Conservation (phyloP, 176 grass and related monocot species). For the Thinopyrum elongatum region DNA sequence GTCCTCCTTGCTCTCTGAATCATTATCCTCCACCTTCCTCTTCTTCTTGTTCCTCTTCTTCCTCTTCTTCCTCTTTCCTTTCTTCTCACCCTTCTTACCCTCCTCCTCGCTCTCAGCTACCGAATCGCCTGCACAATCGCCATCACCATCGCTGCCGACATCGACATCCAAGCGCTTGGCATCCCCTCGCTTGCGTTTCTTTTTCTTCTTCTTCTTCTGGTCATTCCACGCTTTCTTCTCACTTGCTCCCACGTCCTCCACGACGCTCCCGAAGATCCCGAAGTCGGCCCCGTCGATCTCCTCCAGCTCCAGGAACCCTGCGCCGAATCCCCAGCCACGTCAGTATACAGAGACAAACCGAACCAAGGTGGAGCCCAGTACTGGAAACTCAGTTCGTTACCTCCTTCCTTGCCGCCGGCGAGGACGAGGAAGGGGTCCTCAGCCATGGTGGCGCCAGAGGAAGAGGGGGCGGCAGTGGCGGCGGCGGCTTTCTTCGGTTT, state of each 20-base stretch:
- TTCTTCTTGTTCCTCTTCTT: conserved; percentile 59
- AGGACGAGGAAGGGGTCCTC: conserved; percentile 73
- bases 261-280: conserved; percentile 42
- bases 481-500: conserved; percentile 19
- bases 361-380: not conserved
- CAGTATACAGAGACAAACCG: not conserved
- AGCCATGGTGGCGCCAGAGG: conserved; percentile 14
- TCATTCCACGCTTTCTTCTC: conserved; percentile 28
- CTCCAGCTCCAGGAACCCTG: conserved; percentile 90
- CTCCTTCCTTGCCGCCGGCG: conserved; percentile 77
- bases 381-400: conserved; percentile 9
- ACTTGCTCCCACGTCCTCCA: conserved; percentile 18
- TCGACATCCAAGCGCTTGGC: not conserved
- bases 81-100: conserved; percentile 5
- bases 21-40: conserved; percentile 27
- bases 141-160: not conserved
- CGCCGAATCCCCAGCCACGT: conserved; percentile 5
- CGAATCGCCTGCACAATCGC: not conserved
- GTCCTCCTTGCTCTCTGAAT: conserved; percentile 1
- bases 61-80: conserved; percentile 24
- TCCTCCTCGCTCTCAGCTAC: conserved; percentile 17
- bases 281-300: conserved; percentile 85
- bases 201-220: conserved; percentile 40
- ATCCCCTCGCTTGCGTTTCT: conserved; percentile 51
- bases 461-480: not conserved